Evolutionary conservation across 2,329 filamentous ascomycete species (phyloP), one percentile per base, ranked within the genome.

Genomic region (Blastomyces gilchristii): DNA sequence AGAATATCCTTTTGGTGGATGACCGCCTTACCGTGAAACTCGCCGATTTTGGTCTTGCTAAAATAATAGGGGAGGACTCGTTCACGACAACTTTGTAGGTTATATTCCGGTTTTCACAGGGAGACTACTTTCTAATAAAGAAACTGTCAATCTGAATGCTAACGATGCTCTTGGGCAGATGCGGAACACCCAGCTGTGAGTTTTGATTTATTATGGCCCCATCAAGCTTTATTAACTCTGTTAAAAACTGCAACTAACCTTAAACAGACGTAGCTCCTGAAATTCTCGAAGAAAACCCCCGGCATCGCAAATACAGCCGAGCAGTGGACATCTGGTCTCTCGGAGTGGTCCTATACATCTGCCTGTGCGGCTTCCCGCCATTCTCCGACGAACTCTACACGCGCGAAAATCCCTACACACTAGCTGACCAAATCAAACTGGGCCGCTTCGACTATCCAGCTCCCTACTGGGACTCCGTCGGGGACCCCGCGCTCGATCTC

Each of bases 261-360:
- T 43, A 14, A 39, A 18, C 71, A 81, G 85, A 99, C 73, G 93
- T 97, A 65, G 94, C 95, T 0, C 94, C 94, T 0, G 94, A 99
- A 74, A 96, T 99, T 63, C 80, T 99, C 4, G 57, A 43, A 49
- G 88, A 91, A 71, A 89, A 92, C 66, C 86, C 84, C 22, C 87
- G 85, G 70, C 85, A 91, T 65, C 87, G 94, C 67, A 89, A 89
- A 72, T 99, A 99, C 77, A 96, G 92, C 62, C 90, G 91, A 71
- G 92, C 92, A 2, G 94, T 99, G 11, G 94, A 99, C 73, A 82
- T 97, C 52, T 97, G 94, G 94, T 96, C 92, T 1, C 82, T 97
- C 0, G 94, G 94, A n/a, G 94, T 99, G 2, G 93, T 99, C 3
- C 82, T 99, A 31, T 99, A 97, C 77, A 97, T 97, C 69, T 97